phyloP scores from a whole-genome alignment of 1,139 yeast genomes.

The Suhomyces choctaworum region DNA sequence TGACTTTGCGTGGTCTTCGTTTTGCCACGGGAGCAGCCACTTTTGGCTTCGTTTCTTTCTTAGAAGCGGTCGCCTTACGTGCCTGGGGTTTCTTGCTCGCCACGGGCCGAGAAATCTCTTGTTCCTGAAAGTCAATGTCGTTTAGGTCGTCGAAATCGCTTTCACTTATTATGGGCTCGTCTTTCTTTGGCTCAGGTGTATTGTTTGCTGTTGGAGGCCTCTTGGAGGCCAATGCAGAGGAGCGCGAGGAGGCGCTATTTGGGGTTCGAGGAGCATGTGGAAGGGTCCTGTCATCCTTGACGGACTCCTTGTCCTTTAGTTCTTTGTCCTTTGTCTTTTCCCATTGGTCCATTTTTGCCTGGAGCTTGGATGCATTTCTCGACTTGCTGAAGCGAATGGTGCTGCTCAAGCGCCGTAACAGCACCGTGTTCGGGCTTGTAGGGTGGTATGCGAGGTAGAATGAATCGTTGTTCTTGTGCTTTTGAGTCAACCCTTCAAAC shows the following conservation, averaged over 20 bases:
- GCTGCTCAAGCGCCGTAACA: constrained; percentile 28
- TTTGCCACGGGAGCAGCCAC: not conserved
- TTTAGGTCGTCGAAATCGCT: constrained; percentile 40
- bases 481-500: constrained; percentile 44
- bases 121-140: constrained; percentile 21
- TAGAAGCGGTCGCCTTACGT: not conserved
- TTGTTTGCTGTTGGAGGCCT: constrained; percentile 21
- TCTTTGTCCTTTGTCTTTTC: constrained; percentile 13
- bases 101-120: constrained; percentile 1
- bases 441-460: constrained; percentile 32
- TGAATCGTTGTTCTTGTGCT: constrained; percentile 29
- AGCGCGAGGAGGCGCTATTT: constrained; percentile 1
- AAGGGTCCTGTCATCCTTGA: not conserved
- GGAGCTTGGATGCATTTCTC: constrained; percentile 30
- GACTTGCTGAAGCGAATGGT: constrained; percentile 42
- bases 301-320: not conserved
- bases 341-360: constrained; percentile 16
- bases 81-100: not conserved
- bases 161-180: constrained; percentile 33
- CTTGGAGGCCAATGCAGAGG: constrained; percentile 15
- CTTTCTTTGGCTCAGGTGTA: constrained; percentile 20
- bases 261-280: constrained; percentile 4
- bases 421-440: constrained; percentile 18
- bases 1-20: constrained; percentile 3
- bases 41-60: not conserved